Conservation (phyloP, 306 rosid species). For the Spatholobus suberectus region DNA sequence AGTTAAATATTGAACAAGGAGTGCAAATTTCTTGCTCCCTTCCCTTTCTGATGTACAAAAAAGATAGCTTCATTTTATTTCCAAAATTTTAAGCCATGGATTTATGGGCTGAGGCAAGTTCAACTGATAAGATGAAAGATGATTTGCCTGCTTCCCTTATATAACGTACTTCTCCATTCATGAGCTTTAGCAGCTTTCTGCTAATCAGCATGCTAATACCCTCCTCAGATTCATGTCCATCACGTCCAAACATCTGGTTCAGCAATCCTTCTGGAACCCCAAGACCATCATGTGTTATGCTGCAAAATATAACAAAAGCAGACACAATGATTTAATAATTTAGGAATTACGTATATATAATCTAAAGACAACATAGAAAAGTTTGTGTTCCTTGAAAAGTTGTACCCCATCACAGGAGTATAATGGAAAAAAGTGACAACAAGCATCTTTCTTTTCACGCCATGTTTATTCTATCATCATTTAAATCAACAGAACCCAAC, state of each 20-base stretch:
- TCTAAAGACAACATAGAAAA: neutral
- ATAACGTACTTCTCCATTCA: conserved; percentile 81
- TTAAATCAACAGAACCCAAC: neutral
- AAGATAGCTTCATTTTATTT: conserved; percentile 5
- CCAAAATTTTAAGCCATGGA: conserved; percentile 18
- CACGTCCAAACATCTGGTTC: conserved; percentile 75
- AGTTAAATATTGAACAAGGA: conserved; percentile 4
- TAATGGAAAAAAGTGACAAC: neutral
- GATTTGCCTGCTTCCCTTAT: conserved; percentile 72
- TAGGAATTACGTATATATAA: neutral
- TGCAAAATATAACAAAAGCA: conserved; percentile 39
- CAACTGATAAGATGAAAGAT: conserved; percentile 68
- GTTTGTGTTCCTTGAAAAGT: neutral
- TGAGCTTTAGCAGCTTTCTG: conserved; percentile 74
- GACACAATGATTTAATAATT: neutral
- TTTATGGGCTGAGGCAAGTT: conserved; percentile 63
- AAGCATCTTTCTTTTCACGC: neutral
- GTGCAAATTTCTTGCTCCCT: conserved; percentile 33
- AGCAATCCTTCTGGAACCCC: conserved; percentile 76
- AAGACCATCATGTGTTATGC: conserved; percentile 65
- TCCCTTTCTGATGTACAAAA: conserved; percentile 31
- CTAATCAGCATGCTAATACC: conserved; percentile 73
- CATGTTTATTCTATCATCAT: neutral
- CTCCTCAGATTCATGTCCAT: conserved; percentile 66
- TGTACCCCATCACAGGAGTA: neutral